Percentiles rank a stretch among this genome's conserved stretches.
Conservation (phyloP, 257 asterid species). For the Scutellaria galericulata region DNA sequence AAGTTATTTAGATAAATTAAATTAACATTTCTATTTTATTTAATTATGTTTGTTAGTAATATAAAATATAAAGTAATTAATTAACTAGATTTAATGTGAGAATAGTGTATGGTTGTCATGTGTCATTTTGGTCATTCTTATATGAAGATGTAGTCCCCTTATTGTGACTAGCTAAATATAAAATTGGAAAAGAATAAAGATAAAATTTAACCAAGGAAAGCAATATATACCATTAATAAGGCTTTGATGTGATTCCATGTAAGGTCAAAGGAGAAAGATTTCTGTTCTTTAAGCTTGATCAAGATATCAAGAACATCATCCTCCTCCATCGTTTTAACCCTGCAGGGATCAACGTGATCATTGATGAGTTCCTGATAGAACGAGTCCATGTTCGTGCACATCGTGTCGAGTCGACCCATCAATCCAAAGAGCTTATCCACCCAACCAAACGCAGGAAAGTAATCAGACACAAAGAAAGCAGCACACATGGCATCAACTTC, state of each 20-base stretch:
- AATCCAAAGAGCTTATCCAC: slow-evolving; percentile 32
- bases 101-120: too few relatives aligned
- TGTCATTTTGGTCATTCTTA: too few relatives aligned
- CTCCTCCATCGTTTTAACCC: slow-evolving; percentile 22
- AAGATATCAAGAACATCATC: slow-evolving; percentile 37
- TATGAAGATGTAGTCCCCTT: too few relatives aligned
- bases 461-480: slow-evolving; percentile 26
- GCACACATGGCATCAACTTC: slow-evolving; percentile 29
- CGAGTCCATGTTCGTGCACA: slow-evolving; percentile 5
- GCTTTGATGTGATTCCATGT: slow-evolving; percentile 34
- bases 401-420: neutral
- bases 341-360: slow-evolving; percentile 18
- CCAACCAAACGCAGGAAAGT: slow-evolving; percentile 35
- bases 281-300: slow-evolving; percentile 22
- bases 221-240: slow-evolving; percentile 27
- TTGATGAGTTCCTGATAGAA: slow-evolving; percentile 46
- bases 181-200: too few relatives aligned
- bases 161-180: too few relatives aligned
- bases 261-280: slow-evolving; percentile 21
- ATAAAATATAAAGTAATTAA: too few relatives aligned
- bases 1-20: too few relatives aligned
- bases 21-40: too few relatives aligned
- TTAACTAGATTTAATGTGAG: too few relatives aligned
- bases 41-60: too few relatives aligned
- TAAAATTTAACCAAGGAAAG: neutral